These are phyloP conservation scores for Cruciata laevipes DNA, from an alignment of 257 asterid genomes.

Conservation along the genomic window DNA sequence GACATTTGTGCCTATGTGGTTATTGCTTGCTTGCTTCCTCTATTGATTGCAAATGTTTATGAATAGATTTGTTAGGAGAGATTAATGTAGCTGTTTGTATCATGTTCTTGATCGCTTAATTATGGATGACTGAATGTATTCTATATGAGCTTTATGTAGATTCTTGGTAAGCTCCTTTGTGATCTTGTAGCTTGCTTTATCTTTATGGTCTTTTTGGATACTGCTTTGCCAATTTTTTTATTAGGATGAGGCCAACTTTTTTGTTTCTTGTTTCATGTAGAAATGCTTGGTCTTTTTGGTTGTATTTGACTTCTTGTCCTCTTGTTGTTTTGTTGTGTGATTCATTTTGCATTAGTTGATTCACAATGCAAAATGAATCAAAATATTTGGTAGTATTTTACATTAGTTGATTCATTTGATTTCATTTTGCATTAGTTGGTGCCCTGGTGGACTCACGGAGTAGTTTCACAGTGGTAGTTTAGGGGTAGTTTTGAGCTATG, in stretches of 20 bases:
- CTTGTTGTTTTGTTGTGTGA: background rate
- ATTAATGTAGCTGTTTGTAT: no score
- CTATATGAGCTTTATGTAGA: background rate
- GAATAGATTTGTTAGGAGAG: background rate
- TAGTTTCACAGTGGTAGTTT: background rate
- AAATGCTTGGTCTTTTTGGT: background rate
- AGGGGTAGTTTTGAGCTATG: background rate
- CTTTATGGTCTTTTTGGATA: background rate
- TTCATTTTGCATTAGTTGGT: no score
- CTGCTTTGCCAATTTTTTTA: background rate
- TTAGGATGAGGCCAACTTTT: background rate
- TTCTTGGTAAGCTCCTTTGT: background rate
- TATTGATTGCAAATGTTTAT: background rate
- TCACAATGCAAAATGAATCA: background rate
- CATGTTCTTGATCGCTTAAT: background rate
- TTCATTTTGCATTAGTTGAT: background rate
- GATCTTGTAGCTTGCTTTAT: background rate
- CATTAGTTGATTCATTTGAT: background rate
- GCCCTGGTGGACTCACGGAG: background rate
- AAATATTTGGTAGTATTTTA: background rate
- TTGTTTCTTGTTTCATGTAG: background rate
- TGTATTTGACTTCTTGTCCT: background rate
- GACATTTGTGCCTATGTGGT: background rate
- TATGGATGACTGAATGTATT: background rate
- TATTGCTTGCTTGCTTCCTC: background rate